Conservation (phyloP, 352 stramenopile species). For the Pelagophyceae sp. region DNA sequence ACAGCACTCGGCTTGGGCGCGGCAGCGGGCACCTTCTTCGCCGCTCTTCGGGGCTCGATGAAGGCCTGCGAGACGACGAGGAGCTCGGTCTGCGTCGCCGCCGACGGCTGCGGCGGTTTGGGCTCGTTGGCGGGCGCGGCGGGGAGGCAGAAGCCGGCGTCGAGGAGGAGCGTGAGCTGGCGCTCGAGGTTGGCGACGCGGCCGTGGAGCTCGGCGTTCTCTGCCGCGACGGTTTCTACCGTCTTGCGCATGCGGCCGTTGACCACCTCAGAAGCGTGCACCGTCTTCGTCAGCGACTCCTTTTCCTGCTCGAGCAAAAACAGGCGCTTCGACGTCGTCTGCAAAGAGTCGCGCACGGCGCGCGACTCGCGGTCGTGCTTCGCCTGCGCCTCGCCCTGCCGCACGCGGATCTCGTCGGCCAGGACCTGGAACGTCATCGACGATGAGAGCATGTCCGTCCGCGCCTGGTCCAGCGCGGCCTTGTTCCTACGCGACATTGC, state of each 20-base stretch:
- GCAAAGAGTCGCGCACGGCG: neutral
- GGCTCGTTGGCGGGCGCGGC: neutral
- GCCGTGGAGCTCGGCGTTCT: neutral
- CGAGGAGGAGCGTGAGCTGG: neutral
- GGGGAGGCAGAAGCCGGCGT: neutral
- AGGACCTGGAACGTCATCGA: slow-evolving; percentile 14
- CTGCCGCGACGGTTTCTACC: neutral
- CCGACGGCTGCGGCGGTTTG: neutral
- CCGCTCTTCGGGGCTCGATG: neutral
- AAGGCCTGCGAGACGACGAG: neutral
- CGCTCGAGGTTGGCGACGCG: neutral
- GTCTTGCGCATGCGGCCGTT: neutral
- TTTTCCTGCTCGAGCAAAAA: slow-evolving; percentile 9
- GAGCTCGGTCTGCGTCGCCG: slow-evolving; percentile 15
- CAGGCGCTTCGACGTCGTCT: slow-evolving; percentile 13
- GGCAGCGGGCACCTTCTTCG: neutral
- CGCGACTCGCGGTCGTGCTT: neutral
- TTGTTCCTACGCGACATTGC: too few species aligned
- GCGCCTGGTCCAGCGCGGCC: neutral
- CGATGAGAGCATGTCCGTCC: neutral
- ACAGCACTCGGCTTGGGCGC: neutral
- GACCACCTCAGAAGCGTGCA: neutral
- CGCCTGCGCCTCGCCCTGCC: neutral
- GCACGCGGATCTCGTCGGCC: neutral
- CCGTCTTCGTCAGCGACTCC: neutral